Percentiles rank a stretch among this genome's conserved stretches.
Conservation (phyloP, 2,329 filamentous ascomycete species). For the Ascochyta viciae-villosae region DNA sequence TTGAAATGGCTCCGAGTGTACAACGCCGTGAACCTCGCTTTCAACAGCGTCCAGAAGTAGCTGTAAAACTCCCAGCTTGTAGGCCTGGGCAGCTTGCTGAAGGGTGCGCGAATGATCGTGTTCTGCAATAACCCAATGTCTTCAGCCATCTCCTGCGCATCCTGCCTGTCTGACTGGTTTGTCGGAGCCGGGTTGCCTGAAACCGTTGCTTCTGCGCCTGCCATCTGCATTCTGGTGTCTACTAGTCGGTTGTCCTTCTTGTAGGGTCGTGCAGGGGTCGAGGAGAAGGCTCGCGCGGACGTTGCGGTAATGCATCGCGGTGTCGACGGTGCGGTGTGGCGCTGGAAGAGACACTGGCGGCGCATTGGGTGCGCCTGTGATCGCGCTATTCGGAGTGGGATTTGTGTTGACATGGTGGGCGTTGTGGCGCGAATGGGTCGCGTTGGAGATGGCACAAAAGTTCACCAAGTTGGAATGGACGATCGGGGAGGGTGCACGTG, state of each 20-base stretch:
- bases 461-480: not conserved
- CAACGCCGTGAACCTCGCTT: conserved; percentile 22
- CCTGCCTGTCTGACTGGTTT: conserved; percentile 10
- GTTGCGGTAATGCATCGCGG: conserved; percentile 16
- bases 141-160: conserved; percentile 21
- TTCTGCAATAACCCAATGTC: conserved; percentile 35
- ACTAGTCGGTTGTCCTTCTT: conserved; percentile 12
- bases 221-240: conserved; percentile 19
- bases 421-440: conserved; percentile 15
- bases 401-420: conserved; percentile 36
- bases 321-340: conserved; percentile 11
- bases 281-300: conserved; percentile 33
- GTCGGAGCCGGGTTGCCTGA: conserved; percentile 18
- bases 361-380: conserved; percentile 26
- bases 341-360: conserved; percentile 39
- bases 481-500: not conserved
- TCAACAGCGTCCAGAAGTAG: conserved; percentile 31
- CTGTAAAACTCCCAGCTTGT: conserved; percentile 15
- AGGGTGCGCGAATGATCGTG: conserved; percentile 27
- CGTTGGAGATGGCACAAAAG: conserved; percentile 11
- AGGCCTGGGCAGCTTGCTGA: conserved; percentile 18
- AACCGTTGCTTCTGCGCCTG: conserved; percentile 9
- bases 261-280: conserved; percentile 24
- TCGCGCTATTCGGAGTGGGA: conserved; percentile 33
- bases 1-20: conserved; percentile 30